These are phyloP conservation scores for Fusarium fracticaudum DNA, from an alignment of 2,329 filamentous ascomycete genomes.

Conservation along the genomic window DNA sequence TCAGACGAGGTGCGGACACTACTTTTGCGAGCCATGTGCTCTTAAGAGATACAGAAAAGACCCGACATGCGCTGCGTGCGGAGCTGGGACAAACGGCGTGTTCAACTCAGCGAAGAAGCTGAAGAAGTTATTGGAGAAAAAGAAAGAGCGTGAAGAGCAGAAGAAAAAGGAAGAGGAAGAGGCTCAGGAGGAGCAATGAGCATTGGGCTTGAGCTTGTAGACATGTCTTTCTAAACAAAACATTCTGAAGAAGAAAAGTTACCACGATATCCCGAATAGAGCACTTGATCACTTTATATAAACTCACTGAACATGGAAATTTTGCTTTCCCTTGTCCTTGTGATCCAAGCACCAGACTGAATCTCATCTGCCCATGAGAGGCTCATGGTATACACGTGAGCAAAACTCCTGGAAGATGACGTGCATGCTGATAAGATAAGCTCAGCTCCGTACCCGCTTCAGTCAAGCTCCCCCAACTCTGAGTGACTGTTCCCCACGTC, in stretches of 20 bases:
- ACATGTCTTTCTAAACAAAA: neutral
- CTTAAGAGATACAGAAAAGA: conserved; percentile 87
- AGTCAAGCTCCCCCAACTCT: neutral
- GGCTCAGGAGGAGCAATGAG: conserved; percentile 49
- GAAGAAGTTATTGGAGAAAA: conserved; percentile 81
- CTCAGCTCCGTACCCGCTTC: neutral
- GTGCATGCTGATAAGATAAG: conserved; percentile 35
- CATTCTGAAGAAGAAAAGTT: conserved; percentile 8
- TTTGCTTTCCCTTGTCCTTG: neutral
- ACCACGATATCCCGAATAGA: neutral
- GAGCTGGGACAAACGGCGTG: conserved; percentile 84
- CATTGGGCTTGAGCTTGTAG: neutral
- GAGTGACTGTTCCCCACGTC: conserved; percentile 9
- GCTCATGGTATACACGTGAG: conserved; percentile 20
- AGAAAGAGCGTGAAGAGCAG: conserved; percentile 68
- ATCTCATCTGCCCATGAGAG: neutral
- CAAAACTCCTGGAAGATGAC: conserved; percentile 19
- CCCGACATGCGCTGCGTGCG: conserved; percentile 86
- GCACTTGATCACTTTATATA: neutral
- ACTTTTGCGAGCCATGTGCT: conserved; percentile 93
- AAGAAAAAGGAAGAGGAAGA: conserved; percentile 62
- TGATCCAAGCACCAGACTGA: conserved; percentile 21
- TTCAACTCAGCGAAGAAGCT: conserved; percentile 90
- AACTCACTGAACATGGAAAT: neutral
- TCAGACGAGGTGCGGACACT: conserved; percentile 91